Evolutionary conservation across 2,329 filamentous ascomycete genomes (phyloP).

Genomic region (Monilinia laxa): DNA sequence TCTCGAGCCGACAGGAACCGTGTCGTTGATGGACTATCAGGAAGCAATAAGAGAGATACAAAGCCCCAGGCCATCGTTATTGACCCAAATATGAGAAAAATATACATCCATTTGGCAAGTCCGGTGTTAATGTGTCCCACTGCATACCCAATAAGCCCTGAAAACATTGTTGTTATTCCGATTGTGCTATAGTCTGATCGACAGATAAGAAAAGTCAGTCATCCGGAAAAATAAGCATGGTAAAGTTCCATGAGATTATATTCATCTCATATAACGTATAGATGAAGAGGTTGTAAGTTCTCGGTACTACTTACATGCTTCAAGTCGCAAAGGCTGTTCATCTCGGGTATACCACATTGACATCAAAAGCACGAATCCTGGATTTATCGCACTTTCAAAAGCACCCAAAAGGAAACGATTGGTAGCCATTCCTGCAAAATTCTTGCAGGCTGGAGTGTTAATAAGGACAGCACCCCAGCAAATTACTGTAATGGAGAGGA

Average conservation of each 20-base stretch:
- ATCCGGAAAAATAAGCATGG: neutral
- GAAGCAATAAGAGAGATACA: slow-evolving; percentile 47
- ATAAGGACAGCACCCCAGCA: slow-evolving; percentile 41
- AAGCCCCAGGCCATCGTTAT: slow-evolving; percentile 36
- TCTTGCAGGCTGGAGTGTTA: slow-evolving; percentile 39
- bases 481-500: slow-evolving; percentile 28
- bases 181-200: slow-evolving; percentile 41
- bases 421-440: slow-evolving; percentile 30
- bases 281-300: slow-evolving; percentile 37
- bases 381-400: slow-evolving; percentile 36
- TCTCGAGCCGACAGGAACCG: neutral
- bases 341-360: slow-evolving; percentile 37
- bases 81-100: slow-evolving; percentile 31
- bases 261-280: slow-evolving; percentile 40
- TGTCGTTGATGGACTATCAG: slow-evolving; percentile 50
- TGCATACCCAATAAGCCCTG: slow-evolving; percentile 39
- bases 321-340: slow-evolving; percentile 21
- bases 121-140: slow-evolving; percentile 1
- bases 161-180: slow-evolving; percentile 40
- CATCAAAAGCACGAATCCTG: slow-evolving; percentile 41
- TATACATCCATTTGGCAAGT: slow-evolving; percentile 17
- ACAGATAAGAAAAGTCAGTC: neutral
- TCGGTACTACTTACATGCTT: slow-evolving; percentile 23
- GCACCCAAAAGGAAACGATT: slow-evolving; percentile 37
- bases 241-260: slow-evolving; percentile 29